Base-by-base conservation (phyloP, 108 stramenopile species). In the Halocafeteria seosinensis region DNA sequence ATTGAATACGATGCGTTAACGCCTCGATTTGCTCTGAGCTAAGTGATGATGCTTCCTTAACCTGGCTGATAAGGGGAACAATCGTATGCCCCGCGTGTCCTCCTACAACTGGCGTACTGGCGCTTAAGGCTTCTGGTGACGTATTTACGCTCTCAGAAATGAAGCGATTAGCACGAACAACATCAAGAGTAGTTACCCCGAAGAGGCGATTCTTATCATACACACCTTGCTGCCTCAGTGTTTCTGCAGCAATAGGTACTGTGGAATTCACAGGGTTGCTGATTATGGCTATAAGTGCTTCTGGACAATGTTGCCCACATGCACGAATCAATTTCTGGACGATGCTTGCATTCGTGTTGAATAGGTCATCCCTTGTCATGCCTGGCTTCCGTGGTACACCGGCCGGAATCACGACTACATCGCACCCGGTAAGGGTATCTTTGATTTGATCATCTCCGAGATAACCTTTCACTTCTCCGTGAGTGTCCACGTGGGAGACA, bases 1-100 rank as follows among this genome's bases (percentile, higher is more conserved):
- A 98, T 42, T 75, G 88, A 53, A 89, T 90, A 61, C 90, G 79
- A 69, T 94, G 88, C 50, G 92, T 94, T 47, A 98, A 64, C 9
- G 82, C 83, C 37, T 87, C 93, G 55, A 86, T 76, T 53, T 91
- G 85, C 29, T 81, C 89, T 42, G 89, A 85, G 26, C 80, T 61
- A 64, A 92, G 88, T 53, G 76, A 77, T 42, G 87, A 88, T 58
- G 88, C 89, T 65, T 78, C 51, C n/a, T n/a, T n/a, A 25, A 95
- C 85, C 75, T 92, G 89, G 34, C 87, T 88, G 66, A 94, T 87
- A 50, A 98, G 81, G 31, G 97, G 94, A 58, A 98, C 73, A 78
- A 98, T 98, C 63, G 97, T 98, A 65, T 89, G 94, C 30, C 97
- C 97, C 30, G 97, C 97, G 79, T 98, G 97, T 55, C 97, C 97